Conservation (phyloP, 768 basidiomycete species). For the Favolaschia claudopus region DNA sequence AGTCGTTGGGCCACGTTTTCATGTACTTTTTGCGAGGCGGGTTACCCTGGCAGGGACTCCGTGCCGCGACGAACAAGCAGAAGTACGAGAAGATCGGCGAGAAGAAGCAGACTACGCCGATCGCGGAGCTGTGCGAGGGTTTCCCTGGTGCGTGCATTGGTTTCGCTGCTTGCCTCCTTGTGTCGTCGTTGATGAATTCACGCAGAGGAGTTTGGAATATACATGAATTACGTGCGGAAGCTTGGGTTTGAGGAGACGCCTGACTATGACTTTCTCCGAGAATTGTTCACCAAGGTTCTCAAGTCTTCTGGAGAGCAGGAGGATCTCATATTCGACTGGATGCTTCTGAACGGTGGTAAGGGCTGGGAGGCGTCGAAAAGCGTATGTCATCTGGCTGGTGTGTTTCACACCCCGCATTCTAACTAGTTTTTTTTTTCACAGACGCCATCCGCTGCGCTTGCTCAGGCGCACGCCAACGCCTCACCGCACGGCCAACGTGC, state of each 20-base stretch:
- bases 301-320: conserved; percentile 89
- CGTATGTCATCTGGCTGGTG: conserved; percentile 55
- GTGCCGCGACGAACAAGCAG: conserved; percentile 99
- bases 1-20: conserved; percentile 98
- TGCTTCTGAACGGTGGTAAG: conserved; percentile 91
- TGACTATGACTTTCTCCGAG: conserved; percentile 97
- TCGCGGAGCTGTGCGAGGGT: conserved; percentile 93
- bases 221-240: conserved; percentile 99
- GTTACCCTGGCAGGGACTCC: conserved; percentile 96
- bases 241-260: conserved; percentile 97
- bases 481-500: conserved; percentile 58
- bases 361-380: conserved; percentile 82
- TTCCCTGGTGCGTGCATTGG: conserved; percentile 78
- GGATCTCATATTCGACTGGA: conserved; percentile 96
- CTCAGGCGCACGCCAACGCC: conserved; percentile 63
- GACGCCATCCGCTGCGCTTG: conserved; percentile 53
- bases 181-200: conserved; percentile 10
- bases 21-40: conserved; percentile 99
- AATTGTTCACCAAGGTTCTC: conserved; percentile 91
- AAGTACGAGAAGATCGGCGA: conserved; percentile 99
- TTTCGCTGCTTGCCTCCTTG: conserved; percentile 11
- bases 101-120: conserved; percentile 95
- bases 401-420: conserved; percentile 12
- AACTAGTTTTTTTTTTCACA: conserved; percentile 27
- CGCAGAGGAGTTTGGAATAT: conserved; percentile 95